phyloP scores from a whole-genome alignment of 306 rosid species.

The Hippophae tibetana region DNA sequence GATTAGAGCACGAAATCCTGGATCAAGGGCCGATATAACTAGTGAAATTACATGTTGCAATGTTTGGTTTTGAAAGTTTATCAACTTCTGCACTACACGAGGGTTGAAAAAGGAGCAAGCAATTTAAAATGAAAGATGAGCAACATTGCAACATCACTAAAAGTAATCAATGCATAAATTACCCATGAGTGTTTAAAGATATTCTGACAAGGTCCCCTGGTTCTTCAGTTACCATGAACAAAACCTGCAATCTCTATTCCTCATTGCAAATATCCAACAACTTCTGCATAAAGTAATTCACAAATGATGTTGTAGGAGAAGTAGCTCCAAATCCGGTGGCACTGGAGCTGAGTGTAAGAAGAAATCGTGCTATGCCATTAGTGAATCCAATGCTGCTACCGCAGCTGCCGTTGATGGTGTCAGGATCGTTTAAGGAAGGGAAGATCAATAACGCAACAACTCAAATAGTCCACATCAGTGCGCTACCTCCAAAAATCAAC shows the following conservation, averaged over 20 bases:
- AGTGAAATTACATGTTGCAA: constrained; percentile 24
- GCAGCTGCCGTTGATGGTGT: no score
- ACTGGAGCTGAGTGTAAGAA: no score
- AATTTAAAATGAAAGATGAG: constrained; percentile 3
- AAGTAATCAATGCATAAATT: constrained; percentile 9
- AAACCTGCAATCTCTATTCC: constrained; percentile 38
- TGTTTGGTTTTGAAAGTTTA: constrained; percentile 51
- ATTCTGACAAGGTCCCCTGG: constrained; percentile 44
- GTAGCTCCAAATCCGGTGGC: no score
- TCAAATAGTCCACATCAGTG: no score
- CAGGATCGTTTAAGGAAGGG: no score
- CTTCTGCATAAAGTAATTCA: constrained; percentile 53
- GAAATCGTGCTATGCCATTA: no score
- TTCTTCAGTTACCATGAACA: constrained; percentile 30
- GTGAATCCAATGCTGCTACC: no score
- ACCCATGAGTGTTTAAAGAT: constrained; percentile 59
- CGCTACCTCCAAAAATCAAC: no score
- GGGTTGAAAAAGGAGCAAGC: constrained; percentile 34
- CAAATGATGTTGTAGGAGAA: constrained; percentile 17
- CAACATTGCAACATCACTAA: constrained; percentile 5
- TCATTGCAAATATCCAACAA: constrained; percentile 48
- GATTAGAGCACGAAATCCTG: constrained; percentile 55
- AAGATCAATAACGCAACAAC: no score
- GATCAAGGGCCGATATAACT: constrained; percentile 46
- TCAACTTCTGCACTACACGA: constrained; percentile 57